Evolutionary conservation across 768 basidiomycete genomes (phyloP).

Genomic region (Rhodotorula kratochvilovae): DNA sequence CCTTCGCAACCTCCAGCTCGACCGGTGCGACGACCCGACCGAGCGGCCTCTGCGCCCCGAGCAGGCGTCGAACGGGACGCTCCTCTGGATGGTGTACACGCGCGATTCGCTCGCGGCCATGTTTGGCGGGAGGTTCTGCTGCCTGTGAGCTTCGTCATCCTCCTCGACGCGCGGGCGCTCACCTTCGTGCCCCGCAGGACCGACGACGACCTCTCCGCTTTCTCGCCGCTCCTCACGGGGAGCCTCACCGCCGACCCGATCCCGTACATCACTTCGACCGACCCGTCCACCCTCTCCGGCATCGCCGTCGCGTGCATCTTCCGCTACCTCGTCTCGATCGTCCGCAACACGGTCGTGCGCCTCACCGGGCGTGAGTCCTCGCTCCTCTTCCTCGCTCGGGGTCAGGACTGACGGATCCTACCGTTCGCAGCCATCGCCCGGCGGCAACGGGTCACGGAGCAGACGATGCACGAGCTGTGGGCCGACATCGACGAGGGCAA

Average conservation of each 20-base stretch:
- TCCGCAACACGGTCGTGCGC: conserved; percentile 3
- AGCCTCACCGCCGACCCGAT: conserved; percentile 14
- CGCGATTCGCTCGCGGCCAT: conserved; percentile 15
- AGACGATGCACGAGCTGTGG: conserved; percentile 15
- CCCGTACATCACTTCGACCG: conserved; percentile 15
- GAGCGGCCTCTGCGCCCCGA: conserved; percentile 20
- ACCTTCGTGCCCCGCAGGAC: neutral
- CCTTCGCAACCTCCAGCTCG: conserved; percentile 17
- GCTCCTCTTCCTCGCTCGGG: neutral
- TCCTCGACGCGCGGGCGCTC: neutral
- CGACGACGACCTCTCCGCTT: conserved; percentile 23
- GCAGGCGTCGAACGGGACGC: conserved; percentile 18
- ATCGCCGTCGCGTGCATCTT: conserved; percentile 31
- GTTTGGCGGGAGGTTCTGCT: conserved; percentile 1
- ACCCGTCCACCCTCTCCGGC: conserved; percentile 22
- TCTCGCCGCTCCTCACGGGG: conserved; percentile 27
- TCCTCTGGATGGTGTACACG: conserved; percentile 30
- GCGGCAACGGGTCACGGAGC: neutral
- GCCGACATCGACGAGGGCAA: conserved; percentile 13
- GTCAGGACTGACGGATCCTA: neutral
- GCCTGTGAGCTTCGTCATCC: conserved; percentile 8
- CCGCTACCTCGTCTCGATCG: conserved; percentile 6
- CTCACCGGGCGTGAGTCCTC: conserved; percentile 12
- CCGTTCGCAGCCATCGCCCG: conserved; percentile 19
- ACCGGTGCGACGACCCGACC: conserved; percentile 21